These are phyloP conservation scores for Tylopilus sp. DNA, from an alignment of 1,284 basidiomycete genomes.

Conservation along the genomic window DNA sequence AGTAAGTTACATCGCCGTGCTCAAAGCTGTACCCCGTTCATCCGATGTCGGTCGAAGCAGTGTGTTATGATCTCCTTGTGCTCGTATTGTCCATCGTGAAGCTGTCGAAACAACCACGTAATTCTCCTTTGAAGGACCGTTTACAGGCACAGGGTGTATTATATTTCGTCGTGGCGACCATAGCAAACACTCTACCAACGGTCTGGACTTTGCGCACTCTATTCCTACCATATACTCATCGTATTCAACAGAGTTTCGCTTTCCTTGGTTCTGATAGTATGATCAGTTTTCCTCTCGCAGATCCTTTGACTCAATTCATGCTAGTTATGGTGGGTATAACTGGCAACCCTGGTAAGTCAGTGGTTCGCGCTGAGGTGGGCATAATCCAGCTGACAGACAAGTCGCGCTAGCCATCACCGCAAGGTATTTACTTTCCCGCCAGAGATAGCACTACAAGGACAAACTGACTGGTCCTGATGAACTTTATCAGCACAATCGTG, in stretches of 20 bases:
- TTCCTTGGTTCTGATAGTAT: conserved; percentile 4
- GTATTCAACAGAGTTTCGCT: conserved; percentile 9
- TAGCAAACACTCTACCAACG: conserved; percentile 11
- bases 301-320: neutral
- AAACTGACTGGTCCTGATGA: neutral
- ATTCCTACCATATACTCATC: neutral
- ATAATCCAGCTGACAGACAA: neutral
- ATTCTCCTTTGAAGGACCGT: conserved; percentile 15
- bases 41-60: conserved; percentile 6
- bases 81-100: conserved; percentile 18
- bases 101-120: conserved; percentile 8
- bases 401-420: conserved; percentile 8
- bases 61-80: conserved; percentile 18
- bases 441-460: neutral
- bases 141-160: conserved; percentile 18
- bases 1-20: conserved; percentile 8
- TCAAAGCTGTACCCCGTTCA: neutral
- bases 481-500: conserved; percentile 11
- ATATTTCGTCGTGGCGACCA: conserved; percentile 20
- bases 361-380: too few relatives aligned
- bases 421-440: conserved; percentile 7
- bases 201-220: conserved; percentile 1
- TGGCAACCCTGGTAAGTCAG: conserved; percentile 11
- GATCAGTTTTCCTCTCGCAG: neutral
- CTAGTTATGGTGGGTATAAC: conserved; percentile 15